Evolutionary conservation across 768 basidiomycete genomes (phyloP).

Genomic region (Rhodotorula paludigena): DNA sequence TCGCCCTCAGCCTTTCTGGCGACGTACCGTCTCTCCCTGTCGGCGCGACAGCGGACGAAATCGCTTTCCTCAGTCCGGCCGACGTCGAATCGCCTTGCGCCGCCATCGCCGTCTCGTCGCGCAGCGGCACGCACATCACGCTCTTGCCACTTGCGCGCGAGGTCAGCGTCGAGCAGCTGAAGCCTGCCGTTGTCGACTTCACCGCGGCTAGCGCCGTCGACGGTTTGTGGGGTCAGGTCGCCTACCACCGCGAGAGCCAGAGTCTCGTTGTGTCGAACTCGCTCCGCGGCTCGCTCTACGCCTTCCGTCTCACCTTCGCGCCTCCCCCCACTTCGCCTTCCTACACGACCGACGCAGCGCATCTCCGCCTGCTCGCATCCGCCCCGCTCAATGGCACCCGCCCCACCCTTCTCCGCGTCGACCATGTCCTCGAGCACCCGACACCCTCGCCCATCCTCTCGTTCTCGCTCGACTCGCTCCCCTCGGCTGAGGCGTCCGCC

Average conservation of each 20-base stretch:
- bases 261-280: conserved; percentile 16
- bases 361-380: no score
- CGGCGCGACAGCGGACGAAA: neutral
- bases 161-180: neutral
- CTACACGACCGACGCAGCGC: no score
- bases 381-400: no score
- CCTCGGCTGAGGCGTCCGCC: neutral
- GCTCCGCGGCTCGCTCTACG: conserved; percentile 19
- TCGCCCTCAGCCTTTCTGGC: neutral
- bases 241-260: conserved; percentile 3
- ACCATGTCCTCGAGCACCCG: conserved; percentile 8
- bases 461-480: neutral
- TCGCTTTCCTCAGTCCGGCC: conserved; percentile 2
- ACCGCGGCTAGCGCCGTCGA: neutral
- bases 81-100: neutral
- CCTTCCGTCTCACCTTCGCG: conserved; percentile 21
- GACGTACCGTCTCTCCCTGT: neutral
- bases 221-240: neutral
- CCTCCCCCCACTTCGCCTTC: no score
- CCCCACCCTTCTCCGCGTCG: neutral
- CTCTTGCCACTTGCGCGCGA: neutral
- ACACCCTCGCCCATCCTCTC: conserved; percentile 2
- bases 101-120: conserved; percentile 6
- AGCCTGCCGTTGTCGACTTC: neutral
- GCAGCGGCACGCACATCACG: neutral